phyloP scores from a whole-genome alignment of 2,329 filamentous ascomycete genomes.

The Phoma sp. region DNA sequence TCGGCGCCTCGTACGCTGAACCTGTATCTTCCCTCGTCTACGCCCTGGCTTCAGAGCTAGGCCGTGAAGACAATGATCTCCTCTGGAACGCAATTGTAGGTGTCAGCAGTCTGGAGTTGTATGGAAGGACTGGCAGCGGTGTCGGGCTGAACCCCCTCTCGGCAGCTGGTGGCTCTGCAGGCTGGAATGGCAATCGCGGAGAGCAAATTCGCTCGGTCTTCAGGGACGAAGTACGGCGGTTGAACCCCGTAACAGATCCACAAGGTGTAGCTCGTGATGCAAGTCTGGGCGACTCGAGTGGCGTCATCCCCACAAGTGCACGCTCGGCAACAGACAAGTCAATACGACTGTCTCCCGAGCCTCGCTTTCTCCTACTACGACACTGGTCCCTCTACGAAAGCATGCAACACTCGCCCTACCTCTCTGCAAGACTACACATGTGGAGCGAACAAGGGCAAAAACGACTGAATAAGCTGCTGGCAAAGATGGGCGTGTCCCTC shows the following conservation, averaged over 20 bases:
- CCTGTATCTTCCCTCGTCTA: conserved; percentile 95
- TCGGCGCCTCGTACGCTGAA: conserved; percentile 91
- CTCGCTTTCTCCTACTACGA: conserved; percentile 87
- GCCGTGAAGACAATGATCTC: conserved; percentile 94
- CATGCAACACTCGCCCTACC: conserved; percentile 96
- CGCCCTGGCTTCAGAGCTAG: conserved; percentile 90
- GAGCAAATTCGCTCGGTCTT: conserved; percentile 85
- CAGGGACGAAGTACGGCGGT: conserved; percentile 88
- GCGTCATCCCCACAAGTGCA: conserved; percentile 88
- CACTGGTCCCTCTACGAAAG: conserved; percentile 99
- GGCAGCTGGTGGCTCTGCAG: conserved; percentile 63
- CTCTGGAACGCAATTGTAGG: conserved; percentile 96
- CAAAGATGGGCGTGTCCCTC: conserved; percentile 96
- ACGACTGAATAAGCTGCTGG: conserved; percentile 88
- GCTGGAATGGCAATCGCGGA: conserved; percentile 83
- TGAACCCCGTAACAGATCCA: conserved; percentile 77
- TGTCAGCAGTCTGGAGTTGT: conserved; percentile 91
- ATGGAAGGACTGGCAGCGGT: conserved; percentile 83
- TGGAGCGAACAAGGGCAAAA: conserved; percentile 92
- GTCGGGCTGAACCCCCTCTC: conserved; percentile 69
- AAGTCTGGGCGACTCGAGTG: conserved; percentile 70
- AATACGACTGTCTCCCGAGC: conserved; percentile 91
- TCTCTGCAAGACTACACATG: conserved; percentile 89
- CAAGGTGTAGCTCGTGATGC: conserved; percentile 66
- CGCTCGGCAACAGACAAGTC: conserved; percentile 88